Evolutionary conservation across 148 eudicot species (phyloP).

Genomic region (Rhododendron vialii): DNA sequence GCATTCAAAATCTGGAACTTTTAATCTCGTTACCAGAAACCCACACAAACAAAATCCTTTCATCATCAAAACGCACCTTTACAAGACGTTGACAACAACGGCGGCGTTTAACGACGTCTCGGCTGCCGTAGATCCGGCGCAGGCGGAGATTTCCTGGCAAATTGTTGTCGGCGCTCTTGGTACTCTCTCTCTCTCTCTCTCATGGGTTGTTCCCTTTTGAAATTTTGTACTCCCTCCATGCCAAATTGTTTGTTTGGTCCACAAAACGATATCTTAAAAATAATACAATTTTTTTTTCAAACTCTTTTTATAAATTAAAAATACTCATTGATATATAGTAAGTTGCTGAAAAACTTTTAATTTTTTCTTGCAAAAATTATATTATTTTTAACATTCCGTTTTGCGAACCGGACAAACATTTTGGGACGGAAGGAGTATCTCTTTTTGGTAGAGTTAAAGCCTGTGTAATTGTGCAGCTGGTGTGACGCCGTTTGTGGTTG

Average conservation of each 20-base stretch:
- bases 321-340: no score
- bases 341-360: no score
- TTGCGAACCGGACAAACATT: no score
- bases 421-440: not conserved
- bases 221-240: not conserved
- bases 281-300: no score
- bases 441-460: not conserved
- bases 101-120: constrained; percentile 27
- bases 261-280: no score
- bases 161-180: constrained; percentile 67
- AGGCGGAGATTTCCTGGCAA: constrained; percentile 61
- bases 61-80: not conserved
- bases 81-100: not conserved
- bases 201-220: not conserved
- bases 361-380: no score
- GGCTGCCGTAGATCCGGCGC: constrained; percentile 29
- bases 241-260: no score
- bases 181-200: constrained; percentile 6
- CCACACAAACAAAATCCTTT: not conserved
- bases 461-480: constrained; percentile 60
- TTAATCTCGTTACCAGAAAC: not conserved
- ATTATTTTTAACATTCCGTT: no score
- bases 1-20: not conserved
- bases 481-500: constrained; percentile 74
- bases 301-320: no score